Evolutionary conservation across 2,329 filamentous ascomycete genomes (phyloP), one percentile per base, ranked within the genome.

Genomic region (Ophiostoma ips): DNA sequence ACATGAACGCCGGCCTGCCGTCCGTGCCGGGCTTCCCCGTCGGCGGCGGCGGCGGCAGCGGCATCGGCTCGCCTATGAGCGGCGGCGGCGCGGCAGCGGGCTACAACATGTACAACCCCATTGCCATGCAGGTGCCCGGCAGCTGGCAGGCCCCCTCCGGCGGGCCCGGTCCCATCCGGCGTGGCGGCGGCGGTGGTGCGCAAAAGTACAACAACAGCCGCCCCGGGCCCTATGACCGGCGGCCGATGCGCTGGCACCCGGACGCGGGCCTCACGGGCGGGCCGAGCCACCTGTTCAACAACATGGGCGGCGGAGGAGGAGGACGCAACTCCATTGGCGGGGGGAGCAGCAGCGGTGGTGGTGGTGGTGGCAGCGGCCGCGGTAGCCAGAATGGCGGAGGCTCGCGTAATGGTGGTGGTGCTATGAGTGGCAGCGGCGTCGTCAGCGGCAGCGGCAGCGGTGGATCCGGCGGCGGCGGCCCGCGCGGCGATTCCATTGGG

Each of bases 141-240:
- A 66, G 64, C 37, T 79, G 77, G 71, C 71, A 69, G 54, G 62
- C 70, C 3, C 24, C 49, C n/a, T n/a, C n/a, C 21, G 10, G 48
- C 10, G 45, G 48, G 9, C 68, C 69, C 3, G 84, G 84, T 1
- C 82, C 81, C 1, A 75, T 87, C 58, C 79, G 84, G 34, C 77
- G 84, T 45, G 63, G 69, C 40, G 21, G 21, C 6, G 24, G 40
- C 15, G 40, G 40, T 10, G 40, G 40, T 18, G 40, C 19, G 21
- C 73, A 74, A 18, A 73, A 75, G 51, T 77, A 73, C 59, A 72
- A 77, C 59, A 72, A 77, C 54, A 79, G 75, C 61, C 77, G 84
- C 36, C 65, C 77, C n/a, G 81, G 83, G 10, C 85, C 85, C 4
- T 86, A 88, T 57, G 84, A 89, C 57, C 76, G 84, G 46, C 77